Base-by-base conservation (phyloP, 345 rosid species). In the Camelina neglecta region DNA sequence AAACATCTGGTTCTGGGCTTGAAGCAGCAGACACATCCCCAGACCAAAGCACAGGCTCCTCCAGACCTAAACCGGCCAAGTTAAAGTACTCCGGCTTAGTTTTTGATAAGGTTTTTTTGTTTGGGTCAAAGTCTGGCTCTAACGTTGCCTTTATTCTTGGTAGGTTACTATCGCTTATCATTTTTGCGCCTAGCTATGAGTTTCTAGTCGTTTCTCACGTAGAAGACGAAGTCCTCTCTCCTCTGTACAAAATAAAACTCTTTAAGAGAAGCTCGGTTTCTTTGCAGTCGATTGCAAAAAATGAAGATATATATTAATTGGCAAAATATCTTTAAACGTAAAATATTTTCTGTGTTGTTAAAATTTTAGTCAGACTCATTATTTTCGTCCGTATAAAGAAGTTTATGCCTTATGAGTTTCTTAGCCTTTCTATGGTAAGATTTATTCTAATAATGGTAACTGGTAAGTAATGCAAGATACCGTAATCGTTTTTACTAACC, bases 11-110 rank as follows among this genome's bases (percentile, higher is more conserved):
- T 60, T 51, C 26, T 60, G 50, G 41, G 65, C 4, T 49, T 56
- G 16, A 62, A 23, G 74, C 75, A 44, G n/a, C 74, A 75, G 29
- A 13, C 68, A 20, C 60, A 50, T 23, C 54, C 45, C 13, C 59
- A 45, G 55, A 11, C 39, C 61, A 66, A 55, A 44, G 9, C 61
- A 21, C 54, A 68, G 20, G 67, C 73, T 36, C 57, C 73, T 10
- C 74, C 29, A 11, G 69, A 60, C 33, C 29, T 69, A 35, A 69
- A 76, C 75, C 57, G 20, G 49, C 57, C 75, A 53, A 75, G 65
- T 61, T 76, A 62, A 60, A 23, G 31, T 39, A 39, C 20, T 31
- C 26, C 8, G 35, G 69, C 47, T 49, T 68, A 42, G 47, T 42
- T 48, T 44, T 12, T 29, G n/a, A 16, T 15, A 13, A 48, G 41